Conservation (phyloP, 1,284 basidiomycete species). For the Ceratobasidium sp. region DNA sequence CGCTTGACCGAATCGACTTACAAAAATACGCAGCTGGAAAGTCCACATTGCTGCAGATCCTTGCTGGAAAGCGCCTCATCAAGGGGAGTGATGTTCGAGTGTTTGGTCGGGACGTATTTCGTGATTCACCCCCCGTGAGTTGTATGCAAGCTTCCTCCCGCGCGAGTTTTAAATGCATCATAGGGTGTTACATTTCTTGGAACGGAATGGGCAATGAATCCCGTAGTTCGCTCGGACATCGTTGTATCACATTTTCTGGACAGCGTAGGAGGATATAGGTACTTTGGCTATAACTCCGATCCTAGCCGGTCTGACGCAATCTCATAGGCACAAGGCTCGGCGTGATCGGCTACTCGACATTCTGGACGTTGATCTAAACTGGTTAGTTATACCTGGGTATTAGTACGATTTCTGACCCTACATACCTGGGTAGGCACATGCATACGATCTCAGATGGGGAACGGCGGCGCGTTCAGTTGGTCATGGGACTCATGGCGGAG, state of each 20-base stretch:
- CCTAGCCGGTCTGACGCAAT: background rate
- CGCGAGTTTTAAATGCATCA: constrained; percentile 5
- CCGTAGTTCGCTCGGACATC: constrained; percentile 92
- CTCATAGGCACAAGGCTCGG: constrained; percentile 77
- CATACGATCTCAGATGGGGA: constrained; percentile 96
- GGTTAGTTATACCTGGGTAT: constrained; percentile 46
- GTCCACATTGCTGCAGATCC: constrained; percentile 91
- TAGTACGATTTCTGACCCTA: background rate
- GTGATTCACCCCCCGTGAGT: constrained; percentile 55
- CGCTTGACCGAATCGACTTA: background rate
- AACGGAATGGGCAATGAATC: constrained; percentile 96
- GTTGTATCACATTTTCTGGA: constrained; percentile 89
- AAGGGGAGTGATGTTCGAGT: constrained; percentile 69
- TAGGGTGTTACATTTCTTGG: constrained; percentile 88
- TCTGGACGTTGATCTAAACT: constrained; percentile 92
- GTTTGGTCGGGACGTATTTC: constrained; percentile 85
- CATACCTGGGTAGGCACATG: constrained; percentile 65
- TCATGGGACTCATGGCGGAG: constrained; percentile 94
- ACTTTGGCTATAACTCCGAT: background rate
- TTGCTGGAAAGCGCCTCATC: constrained; percentile 91
- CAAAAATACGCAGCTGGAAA: constrained; percentile 75
- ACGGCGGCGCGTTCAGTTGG: constrained; percentile 90
- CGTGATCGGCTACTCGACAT: constrained; percentile 88
- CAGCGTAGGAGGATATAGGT: constrained; percentile 87
- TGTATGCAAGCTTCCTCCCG: constrained; percentile 41